A percentile compares a stretch with the other conserved stretches of the same genome.
These are phyloP conservation scores for Fusarium clavum DNA, from an alignment of 2,329 filamentous ascomycete genomes.

Conservation along the genomic window DNA sequence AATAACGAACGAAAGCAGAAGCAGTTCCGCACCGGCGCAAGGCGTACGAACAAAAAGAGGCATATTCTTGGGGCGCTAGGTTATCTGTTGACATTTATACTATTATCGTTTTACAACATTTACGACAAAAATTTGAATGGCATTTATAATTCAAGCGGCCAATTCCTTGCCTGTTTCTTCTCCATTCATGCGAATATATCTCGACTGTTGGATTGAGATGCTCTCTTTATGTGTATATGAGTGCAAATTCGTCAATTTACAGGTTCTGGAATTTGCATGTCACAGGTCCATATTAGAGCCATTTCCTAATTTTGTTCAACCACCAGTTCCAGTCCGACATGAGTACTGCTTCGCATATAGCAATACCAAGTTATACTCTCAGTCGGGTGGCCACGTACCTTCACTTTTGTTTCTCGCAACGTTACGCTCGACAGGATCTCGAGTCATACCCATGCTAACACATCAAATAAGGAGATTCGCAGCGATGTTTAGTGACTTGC, in stretches of 20 bases:
- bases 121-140: conserved; percentile 36
- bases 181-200: background rate
- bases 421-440: background rate
- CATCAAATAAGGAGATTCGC: background rate
- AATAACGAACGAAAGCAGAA: conserved; percentile 50
- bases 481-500: conserved; percentile 1
- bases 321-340: background rate
- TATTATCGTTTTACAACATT: conserved; percentile 43
- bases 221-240: background rate
- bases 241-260: background rate
- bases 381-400: background rate
- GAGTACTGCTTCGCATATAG: conserved; percentile 1
- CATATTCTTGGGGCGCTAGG: conserved; percentile 54
- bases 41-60: conserved; percentile 55
- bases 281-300: background rate
- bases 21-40: conserved; percentile 54
- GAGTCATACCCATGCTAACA: conserved; percentile 10
- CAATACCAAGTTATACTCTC: background rate
- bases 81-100: conserved; percentile 52
- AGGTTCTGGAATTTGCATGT: background rate
- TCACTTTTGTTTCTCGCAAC: background rate
- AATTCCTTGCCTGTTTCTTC: background rate
- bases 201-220: conserved; percentile 9
- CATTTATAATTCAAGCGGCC: conserved; percentile 19
- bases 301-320: background rate